A percentile compares a stretch with the other conserved stretches of the same genome.
These are phyloP conservation scores for Linum lewisii DNA, from an alignment of 345 rosid species.

Conservation along the genomic window DNA sequence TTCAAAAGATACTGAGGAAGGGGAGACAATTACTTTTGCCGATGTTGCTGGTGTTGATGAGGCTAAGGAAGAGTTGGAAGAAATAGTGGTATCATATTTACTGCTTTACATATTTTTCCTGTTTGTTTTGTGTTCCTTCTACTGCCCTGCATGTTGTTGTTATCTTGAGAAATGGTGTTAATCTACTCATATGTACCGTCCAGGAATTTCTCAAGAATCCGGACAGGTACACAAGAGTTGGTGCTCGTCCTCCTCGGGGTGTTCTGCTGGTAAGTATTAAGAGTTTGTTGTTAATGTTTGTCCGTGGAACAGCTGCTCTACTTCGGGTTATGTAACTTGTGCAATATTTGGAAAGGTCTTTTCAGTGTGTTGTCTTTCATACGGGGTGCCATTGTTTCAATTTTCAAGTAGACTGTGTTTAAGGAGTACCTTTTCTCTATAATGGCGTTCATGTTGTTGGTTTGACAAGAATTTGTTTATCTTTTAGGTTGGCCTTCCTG, in stretches of 20 bases:
- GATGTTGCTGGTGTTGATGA: constrained; percentile 98
- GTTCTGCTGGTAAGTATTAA: constrained; percentile 1
- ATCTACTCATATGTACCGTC: background rate
- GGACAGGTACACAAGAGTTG: constrained; percentile 1
- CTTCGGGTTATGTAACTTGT: background rate
- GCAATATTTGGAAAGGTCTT: background rate
- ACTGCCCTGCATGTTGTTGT: background rate
- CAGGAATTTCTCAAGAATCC: constrained; percentile 8
- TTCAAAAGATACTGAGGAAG: constrained; percentile 55
- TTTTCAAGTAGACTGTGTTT: too few species aligned
- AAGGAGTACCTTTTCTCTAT: too few species aligned
- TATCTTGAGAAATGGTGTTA: constrained; percentile 16
- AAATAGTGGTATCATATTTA: constrained; percentile 68
- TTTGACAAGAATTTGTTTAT: constrained; percentile 10
- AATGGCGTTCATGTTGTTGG: background rate
- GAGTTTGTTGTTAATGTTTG: background rate
- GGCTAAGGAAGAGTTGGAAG: constrained; percentile 98
- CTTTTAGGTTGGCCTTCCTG: constrained; percentile 88
- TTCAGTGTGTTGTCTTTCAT: background rate
- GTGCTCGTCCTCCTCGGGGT: constrained; percentile 6
- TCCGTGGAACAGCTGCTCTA: background rate
- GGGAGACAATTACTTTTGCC: constrained; percentile 75
- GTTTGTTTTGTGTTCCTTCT: constrained; percentile 4
- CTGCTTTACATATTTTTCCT: constrained; percentile 1
- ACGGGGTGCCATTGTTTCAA: background rate